Evolutionary conservation across 1,139 yeast species (phyloP).

Genomic region (Lodderomyces beijingensis): DNA sequence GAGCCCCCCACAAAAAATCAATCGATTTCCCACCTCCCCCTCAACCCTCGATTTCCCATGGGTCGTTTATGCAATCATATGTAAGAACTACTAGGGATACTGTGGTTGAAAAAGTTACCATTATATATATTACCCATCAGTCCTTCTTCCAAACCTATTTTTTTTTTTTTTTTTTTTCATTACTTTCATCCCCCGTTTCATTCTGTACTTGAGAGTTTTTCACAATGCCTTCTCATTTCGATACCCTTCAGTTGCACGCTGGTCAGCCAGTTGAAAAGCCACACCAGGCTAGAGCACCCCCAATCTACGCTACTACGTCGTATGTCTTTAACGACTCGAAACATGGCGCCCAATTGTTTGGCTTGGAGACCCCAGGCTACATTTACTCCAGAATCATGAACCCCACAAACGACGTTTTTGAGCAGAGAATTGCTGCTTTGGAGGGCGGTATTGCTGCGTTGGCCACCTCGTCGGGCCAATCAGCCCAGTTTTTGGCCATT

Average conservation of each 20-base stretch:
- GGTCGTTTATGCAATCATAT: no score
- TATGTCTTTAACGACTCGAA: constrained; percentile 82
- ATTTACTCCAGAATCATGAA: constrained; percentile 88
- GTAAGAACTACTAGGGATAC: no score
- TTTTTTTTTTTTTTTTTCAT: neutral
- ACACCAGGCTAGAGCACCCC: constrained; percentile 79
- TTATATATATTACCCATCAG: neutral
- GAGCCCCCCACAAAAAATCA: no score
- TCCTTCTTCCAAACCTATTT: neutral
- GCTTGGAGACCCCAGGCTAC: constrained; percentile 75
- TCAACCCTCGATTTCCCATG: no score
- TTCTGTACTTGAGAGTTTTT: no score
- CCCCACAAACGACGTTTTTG: constrained; percentile 90
- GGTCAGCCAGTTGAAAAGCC: constrained; percentile 70
- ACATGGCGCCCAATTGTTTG: constrained; percentile 89
- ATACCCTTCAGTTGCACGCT: constrained; percentile 90
- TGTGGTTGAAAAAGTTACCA: no score
- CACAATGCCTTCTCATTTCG: constrained; percentile 60
- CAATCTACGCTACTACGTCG: constrained; percentile 85
- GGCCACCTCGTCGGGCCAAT: constrained; percentile 92
- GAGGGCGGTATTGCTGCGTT: constrained; percentile 91
- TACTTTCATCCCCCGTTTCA: neutral
- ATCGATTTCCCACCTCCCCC: no score
- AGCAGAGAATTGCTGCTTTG: constrained; percentile 85
- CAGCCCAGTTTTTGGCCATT: constrained; percentile 86